Percentiles rank a stretch among this genome's conserved stretches.
phyloP scores from a whole-genome alignment of 2,329 filamentous ascomycete genomes.

The Colletotrichum cereale region DNA sequence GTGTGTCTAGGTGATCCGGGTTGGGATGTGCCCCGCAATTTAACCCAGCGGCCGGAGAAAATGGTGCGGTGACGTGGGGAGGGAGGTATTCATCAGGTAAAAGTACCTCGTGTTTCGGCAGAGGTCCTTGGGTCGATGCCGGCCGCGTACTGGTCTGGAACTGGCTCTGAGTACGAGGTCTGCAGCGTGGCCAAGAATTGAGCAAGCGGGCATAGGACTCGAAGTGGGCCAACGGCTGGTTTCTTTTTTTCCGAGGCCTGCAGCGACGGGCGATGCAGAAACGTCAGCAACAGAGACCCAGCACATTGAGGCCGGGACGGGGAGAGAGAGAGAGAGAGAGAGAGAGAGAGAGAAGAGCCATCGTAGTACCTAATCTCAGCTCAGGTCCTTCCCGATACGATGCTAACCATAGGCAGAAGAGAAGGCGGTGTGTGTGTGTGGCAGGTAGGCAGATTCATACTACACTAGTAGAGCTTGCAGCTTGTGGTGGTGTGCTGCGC shows the following conservation, averaged over 20 bases:
- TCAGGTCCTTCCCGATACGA: not conserved
- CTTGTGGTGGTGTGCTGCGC: slow-evolving; percentile 25
- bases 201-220: slow-evolving; percentile 28
- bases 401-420: not conserved
- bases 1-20: slow-evolving; percentile 31
- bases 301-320: not conserved
- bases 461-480: slow-evolving; percentile 7
- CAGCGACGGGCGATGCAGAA: not conserved
- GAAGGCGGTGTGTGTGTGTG: slow-evolving; percentile 26
- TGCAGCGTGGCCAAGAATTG: slow-evolving; percentile 28
- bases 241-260: slow-evolving; percentile 17
- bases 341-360: not conserved
- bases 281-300: not conserved
- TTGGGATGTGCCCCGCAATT: slow-evolving; percentile 37
- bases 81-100: slow-evolving; percentile 22
- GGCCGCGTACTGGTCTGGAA: slow-evolving; percentile 11
- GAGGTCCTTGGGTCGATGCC: slow-evolving; percentile 5
- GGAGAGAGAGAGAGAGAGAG: not conserved
- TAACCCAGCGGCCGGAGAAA: slow-evolving; percentile 34
- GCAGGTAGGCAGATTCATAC: too few relatives aligned
- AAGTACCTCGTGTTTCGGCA: slow-evolving; percentile 31
- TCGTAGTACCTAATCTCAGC: too few relatives aligned
- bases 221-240: slow-evolving; percentile 20
- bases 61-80: slow-evolving; percentile 37
- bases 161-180: slow-evolving; percentile 8